Conservation (phyloP, 805 yeast genomes). For the Crinitomyces ghanaensis region DNA sequence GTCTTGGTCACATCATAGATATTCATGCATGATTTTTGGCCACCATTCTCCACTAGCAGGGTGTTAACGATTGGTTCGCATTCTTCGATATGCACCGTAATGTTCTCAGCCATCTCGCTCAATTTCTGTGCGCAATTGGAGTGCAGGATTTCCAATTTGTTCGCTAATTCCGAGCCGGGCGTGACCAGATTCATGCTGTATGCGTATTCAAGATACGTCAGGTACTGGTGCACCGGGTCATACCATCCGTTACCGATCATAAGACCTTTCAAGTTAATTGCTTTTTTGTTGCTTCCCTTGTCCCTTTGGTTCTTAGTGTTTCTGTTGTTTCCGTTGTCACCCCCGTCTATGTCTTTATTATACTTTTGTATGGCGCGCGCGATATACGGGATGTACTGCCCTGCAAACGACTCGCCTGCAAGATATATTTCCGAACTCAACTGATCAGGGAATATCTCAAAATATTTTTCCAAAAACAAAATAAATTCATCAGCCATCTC, state of each 20-base stretch:
- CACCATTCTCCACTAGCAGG: conserved; percentile 15
- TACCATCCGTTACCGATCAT: conserved; percentile 93
- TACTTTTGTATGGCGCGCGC: conserved; percentile 49
- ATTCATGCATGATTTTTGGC: conserved; percentile 50
- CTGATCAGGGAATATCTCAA: conserved; percentile 64
- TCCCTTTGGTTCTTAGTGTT: neutral
- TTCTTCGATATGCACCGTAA: conserved; percentile 14
- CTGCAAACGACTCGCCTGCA: conserved; percentile 96
- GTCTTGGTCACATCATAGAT: conserved; percentile 67
- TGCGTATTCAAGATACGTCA: conserved; percentile 67
- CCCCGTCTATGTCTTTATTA: conserved; percentile 26
- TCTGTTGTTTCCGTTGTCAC: conserved; percentile 1
- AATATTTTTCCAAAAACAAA: conserved; percentile 54
- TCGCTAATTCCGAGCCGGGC: conserved; percentile 15
- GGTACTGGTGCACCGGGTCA: conserved; percentile 74
- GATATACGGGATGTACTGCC: conserved; percentile 88
- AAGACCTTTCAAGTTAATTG: conserved; percentile 47
- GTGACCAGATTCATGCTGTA: conserved; percentile 45
- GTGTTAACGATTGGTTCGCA: conserved; percentile 36
- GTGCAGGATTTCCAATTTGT: conserved; percentile 15
- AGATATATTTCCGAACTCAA: conserved; percentile 49
- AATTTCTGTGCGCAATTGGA: conserved; percentile 20
- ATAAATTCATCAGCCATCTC: conserved; percentile 53
- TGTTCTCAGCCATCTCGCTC: conserved; percentile 12
- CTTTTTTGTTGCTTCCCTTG: neutral